Percentiles rank a stretch among this genome's conserved stretches.
Evolutionary conservation across 805 yeast genomes (phyloP).

Genomic region (Candida nitratophila): DNA sequence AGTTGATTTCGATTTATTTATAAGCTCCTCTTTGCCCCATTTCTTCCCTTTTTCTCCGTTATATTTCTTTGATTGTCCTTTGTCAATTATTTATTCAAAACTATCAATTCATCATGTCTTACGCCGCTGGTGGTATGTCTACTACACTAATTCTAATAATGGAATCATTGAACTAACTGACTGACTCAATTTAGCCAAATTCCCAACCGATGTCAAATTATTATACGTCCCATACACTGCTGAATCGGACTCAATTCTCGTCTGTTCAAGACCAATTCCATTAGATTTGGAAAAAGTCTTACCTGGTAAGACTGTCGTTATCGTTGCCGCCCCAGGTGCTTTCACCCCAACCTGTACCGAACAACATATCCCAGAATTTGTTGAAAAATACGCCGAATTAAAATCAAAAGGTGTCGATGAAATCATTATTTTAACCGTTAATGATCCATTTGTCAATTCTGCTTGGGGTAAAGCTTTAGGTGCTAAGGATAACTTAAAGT

Average conservation of each 20-base stretch:
- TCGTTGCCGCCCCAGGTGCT: conserved; percentile 45
- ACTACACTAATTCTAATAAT: no score
- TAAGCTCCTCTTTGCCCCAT: no score
- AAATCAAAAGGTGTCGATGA: conserved; percentile 32
- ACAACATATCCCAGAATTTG: conserved; percentile 34
- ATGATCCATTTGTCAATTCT: conserved; percentile 33
- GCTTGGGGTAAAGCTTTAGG: conserved; percentile 46
- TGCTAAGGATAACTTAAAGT: conserved; percentile 35
- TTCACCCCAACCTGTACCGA: conserved; percentile 44
- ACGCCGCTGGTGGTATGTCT: conserved; percentile 2
- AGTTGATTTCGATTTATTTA: no score
- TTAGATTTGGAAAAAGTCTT: conserved; percentile 29
- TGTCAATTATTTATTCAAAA: no score
- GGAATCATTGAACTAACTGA: not conserved
- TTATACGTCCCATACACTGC: conserved; percentile 36
- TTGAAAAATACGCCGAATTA: conserved; percentile 27
- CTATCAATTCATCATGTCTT: not conserved
- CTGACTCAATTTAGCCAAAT: not conserved
- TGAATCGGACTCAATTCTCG: conserved; percentile 27
- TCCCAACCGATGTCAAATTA: conserved; percentile 26
- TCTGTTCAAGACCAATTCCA: conserved; percentile 32
- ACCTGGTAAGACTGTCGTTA: conserved; percentile 31
- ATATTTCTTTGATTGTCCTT: not conserved
- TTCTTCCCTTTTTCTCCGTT: no score
- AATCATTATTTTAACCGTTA: conserved; percentile 31